A percentile compares a stretch with the other conserved stretches of the same genome.
phyloP scores from a whole-genome alignment of 495 filamentous ascomycete genomes.

The Cercophora newfieldiana region DNA sequence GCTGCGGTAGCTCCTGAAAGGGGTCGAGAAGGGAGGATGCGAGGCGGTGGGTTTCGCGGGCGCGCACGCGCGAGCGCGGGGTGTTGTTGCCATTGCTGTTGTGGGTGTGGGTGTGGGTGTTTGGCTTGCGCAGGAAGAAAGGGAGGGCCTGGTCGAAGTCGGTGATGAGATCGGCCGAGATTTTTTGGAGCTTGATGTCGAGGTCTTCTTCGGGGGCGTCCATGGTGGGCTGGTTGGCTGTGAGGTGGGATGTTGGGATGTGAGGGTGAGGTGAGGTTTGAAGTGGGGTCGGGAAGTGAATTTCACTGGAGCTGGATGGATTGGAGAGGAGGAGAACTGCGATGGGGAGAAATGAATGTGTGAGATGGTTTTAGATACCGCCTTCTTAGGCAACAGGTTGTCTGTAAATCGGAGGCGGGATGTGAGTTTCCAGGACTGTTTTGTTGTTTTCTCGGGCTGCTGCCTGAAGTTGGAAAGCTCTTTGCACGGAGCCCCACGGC shows the following conservation, averaged over 20 bases:
- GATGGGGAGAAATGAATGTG: too few species aligned
- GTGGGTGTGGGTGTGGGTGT: too few species aligned
- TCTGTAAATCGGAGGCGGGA: not conserved
- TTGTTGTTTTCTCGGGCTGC: not conserved
- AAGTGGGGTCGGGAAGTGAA: not conserved
- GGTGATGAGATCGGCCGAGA: slow-evolving; percentile 64
- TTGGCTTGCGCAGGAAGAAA: slow-evolving; percentile 50
- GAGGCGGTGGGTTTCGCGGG: slow-evolving; percentile 47
- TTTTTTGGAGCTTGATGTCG: slow-evolving; percentile 72
- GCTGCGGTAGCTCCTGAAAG: slow-evolving; percentile 94
- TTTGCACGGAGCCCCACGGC: not conserved
- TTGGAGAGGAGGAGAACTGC: not conserved
- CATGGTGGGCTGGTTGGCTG: slow-evolving; percentile 42
- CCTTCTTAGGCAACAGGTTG: not conserved
- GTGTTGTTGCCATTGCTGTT: too few species aligned
- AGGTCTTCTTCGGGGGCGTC: slow-evolving; percentile 56
- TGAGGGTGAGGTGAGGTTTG: not conserved
- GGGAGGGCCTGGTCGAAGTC: slow-evolving; percentile 61
- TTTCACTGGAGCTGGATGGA: not conserved
- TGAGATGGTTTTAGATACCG: too few species aligned
- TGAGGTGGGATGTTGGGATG: too few species aligned
- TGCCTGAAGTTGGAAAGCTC: not conserved
- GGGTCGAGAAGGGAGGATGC: slow-evolving; percentile 68
- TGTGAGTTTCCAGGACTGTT: not conserved
- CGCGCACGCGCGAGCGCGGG: slow-evolving; percentile 43